Base-by-base conservation (phyloP, 202 grass and related monocot species). In the Schoenoplectus triqueter region DNA sequence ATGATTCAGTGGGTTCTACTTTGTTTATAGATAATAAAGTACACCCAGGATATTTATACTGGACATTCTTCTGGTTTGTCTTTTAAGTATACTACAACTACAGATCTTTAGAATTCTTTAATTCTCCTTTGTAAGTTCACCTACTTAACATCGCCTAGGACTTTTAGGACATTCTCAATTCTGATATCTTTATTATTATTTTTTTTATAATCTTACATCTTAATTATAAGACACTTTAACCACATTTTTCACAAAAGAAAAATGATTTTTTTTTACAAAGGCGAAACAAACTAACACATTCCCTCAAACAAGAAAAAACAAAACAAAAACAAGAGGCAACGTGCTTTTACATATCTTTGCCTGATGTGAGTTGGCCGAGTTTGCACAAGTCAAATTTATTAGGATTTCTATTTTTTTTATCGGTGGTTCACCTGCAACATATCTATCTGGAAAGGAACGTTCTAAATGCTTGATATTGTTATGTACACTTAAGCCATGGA, bases 21-120 rank as follows among this genome's bases (percentile, higher is more conserved):
- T 42, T 69, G 5, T 11, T 57, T 9, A 40, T 66, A 4, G 11
- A 4, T 66, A 13, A 73, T 73, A 14, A 74, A 54, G 71, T 75
- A 72, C 7, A 2, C 49, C 6, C 46, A 39, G 72, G 50, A 76
- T 55, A 22, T 31, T 31, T 31, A 31, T 56, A 13, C 49, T 54
- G 31, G 49, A 76, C 19, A 76, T 56, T 76, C 72, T 31, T 55
- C 44, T 56, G 54, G 50, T 76, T 50, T 50, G 69, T 50, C 46
- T 9, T 56, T 40, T 39, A 40, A 57, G 21, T 56, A 57, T 56
- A 15, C 20, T 56, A 39, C 9, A 76, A 31, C 20, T 56, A 39
- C 9, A 76, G 14, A 76, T 40, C 21, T 76, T 21, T 7, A 77
- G 13, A 76, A 8, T 39, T 57, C 41, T 78, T 56, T 4, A 18